These are phyloP conservation scores for Xylaria sp. DNA, from an alignment of 2,329 filamentous ascomycete species.

Conservation along the genomic window DNA sequence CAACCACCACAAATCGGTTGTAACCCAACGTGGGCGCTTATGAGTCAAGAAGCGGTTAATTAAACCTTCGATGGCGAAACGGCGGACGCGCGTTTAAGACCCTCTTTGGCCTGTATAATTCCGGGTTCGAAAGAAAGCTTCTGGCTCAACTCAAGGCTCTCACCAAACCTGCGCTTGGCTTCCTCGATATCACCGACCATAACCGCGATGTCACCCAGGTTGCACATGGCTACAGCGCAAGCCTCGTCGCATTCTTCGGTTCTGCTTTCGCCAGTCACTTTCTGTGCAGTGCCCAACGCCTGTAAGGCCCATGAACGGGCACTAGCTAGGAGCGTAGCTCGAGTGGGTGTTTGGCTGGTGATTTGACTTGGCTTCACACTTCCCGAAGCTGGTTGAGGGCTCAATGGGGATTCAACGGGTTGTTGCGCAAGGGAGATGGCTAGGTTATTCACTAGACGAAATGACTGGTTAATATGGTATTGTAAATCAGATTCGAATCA, in stretches of 20 bases:
- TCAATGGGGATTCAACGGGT: constrained; percentile 54
- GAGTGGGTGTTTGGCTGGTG: constrained; percentile 56
- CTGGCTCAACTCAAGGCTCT: constrained; percentile 72
- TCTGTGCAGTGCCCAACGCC: constrained; percentile 73
- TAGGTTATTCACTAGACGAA: constrained; percentile 77
- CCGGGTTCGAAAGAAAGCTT: constrained; percentile 65
- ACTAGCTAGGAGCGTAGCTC: constrained; percentile 72
- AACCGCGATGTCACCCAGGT: constrained; percentile 84
- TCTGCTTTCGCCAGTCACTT: constrained; percentile 73
- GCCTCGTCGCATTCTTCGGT: constrained; percentile 85
- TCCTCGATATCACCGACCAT: constrained; percentile 74
- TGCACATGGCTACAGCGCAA: constrained; percentile 86
- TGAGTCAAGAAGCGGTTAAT: constrained; percentile 4
- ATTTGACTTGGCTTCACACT: constrained; percentile 46
- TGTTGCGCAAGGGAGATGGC: constrained; percentile 79
- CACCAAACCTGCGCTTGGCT: constrained; percentile 74
- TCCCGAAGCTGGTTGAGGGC: constrained; percentile 49
- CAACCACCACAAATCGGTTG: too few relatives aligned
- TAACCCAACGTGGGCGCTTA: not conserved
- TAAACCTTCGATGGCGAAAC: constrained; percentile 12
- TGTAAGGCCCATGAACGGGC: constrained; percentile 84
- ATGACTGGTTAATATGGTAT: constrained; percentile 39
- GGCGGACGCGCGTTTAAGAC: constrained; percentile 54
- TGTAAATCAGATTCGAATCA: constrained; percentile 39
- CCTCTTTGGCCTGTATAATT: constrained; percentile 63